Evolutionary conservation across 305 asterid genomes (phyloP), one percentile per base, ranked within the genome.

Genomic region (Stenogyne calaminthoides): DNA sequence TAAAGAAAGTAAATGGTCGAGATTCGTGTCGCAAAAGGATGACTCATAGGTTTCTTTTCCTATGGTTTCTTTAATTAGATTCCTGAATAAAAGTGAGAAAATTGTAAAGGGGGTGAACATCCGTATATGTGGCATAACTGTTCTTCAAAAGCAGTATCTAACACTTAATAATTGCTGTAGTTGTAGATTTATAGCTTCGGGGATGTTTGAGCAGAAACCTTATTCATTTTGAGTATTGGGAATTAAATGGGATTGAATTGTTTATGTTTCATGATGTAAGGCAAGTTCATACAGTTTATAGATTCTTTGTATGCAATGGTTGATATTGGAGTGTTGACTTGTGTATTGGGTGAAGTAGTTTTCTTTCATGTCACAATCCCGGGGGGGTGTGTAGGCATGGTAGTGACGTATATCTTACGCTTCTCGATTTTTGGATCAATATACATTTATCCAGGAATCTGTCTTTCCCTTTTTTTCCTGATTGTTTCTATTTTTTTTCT

Each of bases 401-500:
- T 74, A 44, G 69, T 55, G 32, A 29, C 52, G 52, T 39, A 12
- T 22, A 29, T 77, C 63, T 61, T 4, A 19, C 51, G 32, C 9
- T 70, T 29, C 37, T 46, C 20, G 32, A 19, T 42, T 71, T 56
- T 68, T 47, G 29, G 57, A 55, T 34, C 42, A 52, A 59, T 67
- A 57, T 29, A 58, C 56, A 46, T 34, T 47, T 9, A 62, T 73
- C 22, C 14, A 61, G 67, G 16, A 54, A 57, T 36, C 65, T 12
- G 18, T 22, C 11, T 19, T 29, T 54, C 10, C 18, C n/a, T 19
- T 54, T 18, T 10, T 60, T 61, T 29, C 20, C 40, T 19, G 61
- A 29, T 72, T 68, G 57, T 64, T 69, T 62, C 63, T 49, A 25
- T 49, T 54, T 67, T 67, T 56, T 64, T 69, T 77, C 76, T 65